Evolutionary conservation across 768 basidiomycete genomes (phyloP).

Genomic region (Lentinula lateritia): DNA sequence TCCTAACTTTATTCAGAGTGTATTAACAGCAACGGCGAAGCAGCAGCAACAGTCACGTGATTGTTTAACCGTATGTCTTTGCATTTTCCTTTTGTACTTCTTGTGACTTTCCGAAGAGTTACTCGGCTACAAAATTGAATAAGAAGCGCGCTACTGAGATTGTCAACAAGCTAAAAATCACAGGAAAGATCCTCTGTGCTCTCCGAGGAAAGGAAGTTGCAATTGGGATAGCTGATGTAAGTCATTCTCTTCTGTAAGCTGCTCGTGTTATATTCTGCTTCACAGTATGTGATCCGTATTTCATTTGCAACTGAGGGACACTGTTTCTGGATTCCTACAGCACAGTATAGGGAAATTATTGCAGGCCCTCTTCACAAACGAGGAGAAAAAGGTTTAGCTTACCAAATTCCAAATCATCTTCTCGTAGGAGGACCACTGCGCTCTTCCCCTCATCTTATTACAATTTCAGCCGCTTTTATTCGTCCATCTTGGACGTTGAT

Average conservation of each 20-base stretch:
- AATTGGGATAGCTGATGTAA: background rate
- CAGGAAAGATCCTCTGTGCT: background rate
- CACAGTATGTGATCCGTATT: background rate
- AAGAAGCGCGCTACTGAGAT: background rate
- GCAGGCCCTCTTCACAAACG: background rate
- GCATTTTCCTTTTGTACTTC: background rate
- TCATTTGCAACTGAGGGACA: background rate
- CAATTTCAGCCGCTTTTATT: background rate
- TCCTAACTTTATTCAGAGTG: background rate
- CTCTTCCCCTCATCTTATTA: background rate
- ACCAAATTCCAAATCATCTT: background rate
- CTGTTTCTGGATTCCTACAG: background rate
- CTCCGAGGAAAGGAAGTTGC: background rate
- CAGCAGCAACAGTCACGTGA: background rate
- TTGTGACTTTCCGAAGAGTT: background rate
- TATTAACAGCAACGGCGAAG: background rate
- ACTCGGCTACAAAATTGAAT: background rate
- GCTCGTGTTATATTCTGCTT: background rate
- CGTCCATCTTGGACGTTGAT: background rate
- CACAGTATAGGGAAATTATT: background rate
- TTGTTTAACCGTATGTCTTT: background rate
- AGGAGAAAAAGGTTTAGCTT: background rate
- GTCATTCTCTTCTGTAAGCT: background rate
- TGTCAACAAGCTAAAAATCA: background rate
- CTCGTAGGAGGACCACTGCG: background rate